Conservation (phyloP, 169 alveolate species). For the Miamiensis avidus region DNA sequence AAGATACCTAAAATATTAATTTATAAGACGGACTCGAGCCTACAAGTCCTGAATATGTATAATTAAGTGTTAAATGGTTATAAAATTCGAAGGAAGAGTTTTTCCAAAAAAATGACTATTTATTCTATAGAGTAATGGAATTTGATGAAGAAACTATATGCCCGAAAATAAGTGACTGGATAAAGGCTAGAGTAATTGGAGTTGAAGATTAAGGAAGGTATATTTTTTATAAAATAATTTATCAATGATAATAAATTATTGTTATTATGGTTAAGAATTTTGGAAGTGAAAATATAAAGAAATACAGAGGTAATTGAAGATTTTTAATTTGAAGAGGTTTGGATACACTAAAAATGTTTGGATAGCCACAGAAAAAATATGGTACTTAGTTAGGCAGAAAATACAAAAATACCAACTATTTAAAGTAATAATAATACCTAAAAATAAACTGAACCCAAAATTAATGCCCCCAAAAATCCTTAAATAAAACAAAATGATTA, state of each 20-base stretch:
- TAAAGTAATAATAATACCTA: neutral
- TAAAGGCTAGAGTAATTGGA: constrained; percentile 1
- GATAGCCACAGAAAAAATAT: too few relatives aligned
- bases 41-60: too few relatives aligned
- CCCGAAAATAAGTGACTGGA: constrained; percentile 12
- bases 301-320: neutral
- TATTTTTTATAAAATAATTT: neutral
- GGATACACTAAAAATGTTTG: neutral
- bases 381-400: too few relatives aligned
- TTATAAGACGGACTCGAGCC: too few relatives aligned
- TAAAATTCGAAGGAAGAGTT: neutral
- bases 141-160: constrained; percentile 6
- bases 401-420: too few relatives aligned
- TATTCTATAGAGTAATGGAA: neutral
- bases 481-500: too few relatives aligned
- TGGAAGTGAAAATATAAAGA: neutral
- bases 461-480: too few relatives aligned
- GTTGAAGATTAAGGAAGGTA: neutral
- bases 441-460: neutral
- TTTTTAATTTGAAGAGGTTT: neutral
- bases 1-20: too few relatives aligned
- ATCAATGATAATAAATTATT: neutral
- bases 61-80: too few relatives aligned
- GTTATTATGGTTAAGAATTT: neutral
- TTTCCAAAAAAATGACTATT: constrained; percentile 7